Base-by-base conservation (phyloP, 306 rosid species). In the Morella rubra region DNA sequence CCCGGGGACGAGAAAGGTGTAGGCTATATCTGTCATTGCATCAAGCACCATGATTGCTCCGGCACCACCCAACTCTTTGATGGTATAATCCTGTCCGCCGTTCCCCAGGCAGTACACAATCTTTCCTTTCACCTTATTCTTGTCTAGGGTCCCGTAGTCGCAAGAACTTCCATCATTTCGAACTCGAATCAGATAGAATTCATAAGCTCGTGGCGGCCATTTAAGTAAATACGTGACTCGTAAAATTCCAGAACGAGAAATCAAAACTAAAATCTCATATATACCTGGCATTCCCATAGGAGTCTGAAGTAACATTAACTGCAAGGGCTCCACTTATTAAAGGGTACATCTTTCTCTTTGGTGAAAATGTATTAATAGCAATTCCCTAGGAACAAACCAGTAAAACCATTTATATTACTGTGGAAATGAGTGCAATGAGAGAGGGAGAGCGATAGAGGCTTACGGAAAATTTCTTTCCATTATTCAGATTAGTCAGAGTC, bases 271-370 rank as follows among this genome's bases (percentile, higher is more conserved):
- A 42, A 51, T 40, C 12, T 4, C 53, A n/a, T 32, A 2, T 32
- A 32, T 69, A 87, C 98, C 94, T 85, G 4, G 90, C 78, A 83
- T 77, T 84, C 56, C 97, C 91, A 10, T 53, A 86, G 58, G 0
- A 9, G 0, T 79, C 73, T 60, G 55, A 59, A 27, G 40, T 83
- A n/a, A 0, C 0, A 72, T 89, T 90, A 13, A 72, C 66, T 46
- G 96, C 96, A 76, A 71, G 90, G 50, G 69, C 60, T 51, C 98
- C 98, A 77, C 81, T 87, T 18, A 77, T 89, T 71, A 94, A 82
- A 13, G 95, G 86, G 69, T 87, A 85, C 97, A 87, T 90, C 67
- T 81, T 79, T 75, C 84, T 86, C 82, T 74, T 66, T 0, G 88
- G 87, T 10, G 90, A 49, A 73, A 85, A 91, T 20, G 94, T 94